Evolutionary conservation across 345 rosid genomes (phyloP).

Genomic region (Sisymbrium altissimum): DNA sequence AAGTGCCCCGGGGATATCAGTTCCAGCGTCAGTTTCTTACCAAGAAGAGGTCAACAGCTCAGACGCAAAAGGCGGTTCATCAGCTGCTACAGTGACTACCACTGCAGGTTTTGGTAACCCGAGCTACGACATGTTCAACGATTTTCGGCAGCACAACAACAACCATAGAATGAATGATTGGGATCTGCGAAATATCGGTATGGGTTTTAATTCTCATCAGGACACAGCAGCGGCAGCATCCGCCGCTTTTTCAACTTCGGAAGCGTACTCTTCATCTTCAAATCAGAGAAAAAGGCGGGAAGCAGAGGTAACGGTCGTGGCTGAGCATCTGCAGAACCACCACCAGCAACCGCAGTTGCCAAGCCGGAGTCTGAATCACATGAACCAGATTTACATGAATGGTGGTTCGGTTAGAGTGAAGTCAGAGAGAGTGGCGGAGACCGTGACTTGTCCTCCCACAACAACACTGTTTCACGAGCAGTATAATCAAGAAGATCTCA

Average conservation of each 20-base stretch:
- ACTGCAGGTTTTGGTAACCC: constrained; percentile 44
- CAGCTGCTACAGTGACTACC: background rate
- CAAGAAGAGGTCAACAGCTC: constrained; percentile 56
- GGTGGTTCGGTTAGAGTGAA: constrained; percentile 51
- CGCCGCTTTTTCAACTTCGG: constrained; percentile 35
- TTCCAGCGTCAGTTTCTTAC: constrained; percentile 44
- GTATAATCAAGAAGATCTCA: constrained; percentile 81
- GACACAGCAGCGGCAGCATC: constrained; percentile 41
- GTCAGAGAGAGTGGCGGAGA: constrained; percentile 57
- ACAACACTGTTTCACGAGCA: constrained; percentile 50
- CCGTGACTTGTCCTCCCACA: constrained; percentile 31
- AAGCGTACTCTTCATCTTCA: constrained; percentile 47
- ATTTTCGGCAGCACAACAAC: constrained; percentile 51
- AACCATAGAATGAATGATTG: constrained; percentile 49
- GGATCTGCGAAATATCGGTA: constrained; percentile 65
- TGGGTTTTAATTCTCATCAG: constrained; percentile 49
- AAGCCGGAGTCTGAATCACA: background rate
- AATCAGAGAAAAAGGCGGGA: constrained; percentile 40
- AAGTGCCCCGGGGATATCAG: constrained; percentile 49
- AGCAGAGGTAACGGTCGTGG: constrained; percentile 28
- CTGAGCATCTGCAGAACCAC: background rate
- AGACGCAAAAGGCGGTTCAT: constrained; percentile 39
- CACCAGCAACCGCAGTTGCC: background rate
- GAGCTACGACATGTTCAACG: constrained; percentile 54
- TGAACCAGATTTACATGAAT: constrained; percentile 24